These are phyloP conservation scores for Suhomyces taliae DNA, from an alignment of 1,139 yeast species.

Conservation along the genomic window DNA sequence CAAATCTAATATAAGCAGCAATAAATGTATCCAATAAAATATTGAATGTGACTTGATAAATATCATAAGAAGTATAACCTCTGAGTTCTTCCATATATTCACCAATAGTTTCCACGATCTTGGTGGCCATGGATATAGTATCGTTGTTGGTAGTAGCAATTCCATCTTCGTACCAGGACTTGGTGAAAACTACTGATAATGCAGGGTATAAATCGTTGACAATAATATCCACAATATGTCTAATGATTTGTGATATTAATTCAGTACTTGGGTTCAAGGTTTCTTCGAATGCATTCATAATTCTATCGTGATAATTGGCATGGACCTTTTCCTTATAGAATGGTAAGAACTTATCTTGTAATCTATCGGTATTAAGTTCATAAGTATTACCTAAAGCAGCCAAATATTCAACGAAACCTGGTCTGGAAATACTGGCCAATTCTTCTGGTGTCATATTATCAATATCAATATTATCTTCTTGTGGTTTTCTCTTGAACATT, in stretches of 20 bases:
- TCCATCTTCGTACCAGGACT: slow-evolving; percentile 48
- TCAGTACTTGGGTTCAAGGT: slow-evolving; percentile 77
- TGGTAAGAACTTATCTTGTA: slow-evolving; percentile 71
- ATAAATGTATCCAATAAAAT: slow-evolving; percentile 45
- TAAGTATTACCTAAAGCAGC: slow-evolving; percentile 81
- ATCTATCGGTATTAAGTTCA: slow-evolving; percentile 81
- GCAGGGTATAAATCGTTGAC: slow-evolving; percentile 63
- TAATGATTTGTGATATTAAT: slow-evolving; percentile 68
- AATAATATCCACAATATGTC: slow-evolving; percentile 64
- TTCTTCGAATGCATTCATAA: slow-evolving; percentile 57
- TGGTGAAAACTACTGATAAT: slow-evolving; percentile 40
- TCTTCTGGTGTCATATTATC: slow-evolving; percentile 49
- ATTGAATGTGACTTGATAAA: slow-evolving; percentile 46
- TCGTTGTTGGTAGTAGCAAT: slow-evolving; percentile 32
- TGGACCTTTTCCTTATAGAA: slow-evolving; percentile 68
- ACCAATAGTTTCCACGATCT: slow-evolving; percentile 67
- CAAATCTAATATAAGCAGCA: slow-evolving; percentile 45
- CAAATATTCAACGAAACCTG: slow-evolving; percentile 78
- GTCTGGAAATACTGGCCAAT: slow-evolving; percentile 58
- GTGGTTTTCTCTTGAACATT: slow-evolving; percentile 36
- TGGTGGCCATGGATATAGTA: slow-evolving; percentile 46
- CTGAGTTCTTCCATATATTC: slow-evolving; percentile 73
- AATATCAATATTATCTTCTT: slow-evolving; percentile 27
- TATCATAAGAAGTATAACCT: slow-evolving; percentile 47
- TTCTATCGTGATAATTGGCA: slow-evolving; percentile 56